These are phyloP conservation scores for Arachnopeziza araneosa DNA, from an alignment of 2,329 filamentous ascomycete species.

Conservation along the genomic window DNA sequence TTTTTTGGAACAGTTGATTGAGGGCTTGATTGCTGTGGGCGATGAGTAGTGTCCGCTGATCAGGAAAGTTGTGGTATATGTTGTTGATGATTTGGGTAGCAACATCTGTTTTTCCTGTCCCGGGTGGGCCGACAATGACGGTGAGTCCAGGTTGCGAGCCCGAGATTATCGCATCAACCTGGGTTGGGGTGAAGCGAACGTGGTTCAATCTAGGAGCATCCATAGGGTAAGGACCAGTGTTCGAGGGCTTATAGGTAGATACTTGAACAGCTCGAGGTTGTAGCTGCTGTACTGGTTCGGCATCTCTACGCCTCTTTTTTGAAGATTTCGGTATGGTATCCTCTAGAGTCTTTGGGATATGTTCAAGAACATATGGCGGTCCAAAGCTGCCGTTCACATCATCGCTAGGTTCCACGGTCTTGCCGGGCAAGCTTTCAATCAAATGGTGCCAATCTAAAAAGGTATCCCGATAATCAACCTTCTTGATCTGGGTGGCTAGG, in stretches of 20 bases:
- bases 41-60: conserved; percentile 84
- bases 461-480: conserved; percentile 86
- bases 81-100: conserved; percentile 98
- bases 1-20: conserved; percentile 97
- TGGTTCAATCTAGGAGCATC: conserved; percentile 77
- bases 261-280: conserved; percentile 69
- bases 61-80: conserved; percentile 95
- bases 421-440: conserved; percentile 82
- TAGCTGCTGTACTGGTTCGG: conserved; percentile 57
- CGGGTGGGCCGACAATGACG: conserved; percentile 88
- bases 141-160: conserved; percentile 92
- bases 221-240: conserved; percentile 82
- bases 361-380: conserved; percentile 82
- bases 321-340: conserved; percentile 53
- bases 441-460: conserved; percentile 96
- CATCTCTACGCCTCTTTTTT: conserved; percentile 83
- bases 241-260: conserved; percentile 83
- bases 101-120: conserved; percentile 98
- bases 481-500: conserved; percentile 69
- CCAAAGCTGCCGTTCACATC: conserved; percentile 68
- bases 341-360: conserved; percentile 48
- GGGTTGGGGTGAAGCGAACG: conserved; percentile 84
- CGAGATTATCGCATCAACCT: conserved; percentile 88
- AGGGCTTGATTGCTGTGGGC: conserved; percentile 97
- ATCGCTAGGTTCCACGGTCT: conserved; percentile 73